Evolutionary conservation across 352 stramenopile genomes (phyloP).

Genomic region (Globisporangium apiculatum): DNA sequence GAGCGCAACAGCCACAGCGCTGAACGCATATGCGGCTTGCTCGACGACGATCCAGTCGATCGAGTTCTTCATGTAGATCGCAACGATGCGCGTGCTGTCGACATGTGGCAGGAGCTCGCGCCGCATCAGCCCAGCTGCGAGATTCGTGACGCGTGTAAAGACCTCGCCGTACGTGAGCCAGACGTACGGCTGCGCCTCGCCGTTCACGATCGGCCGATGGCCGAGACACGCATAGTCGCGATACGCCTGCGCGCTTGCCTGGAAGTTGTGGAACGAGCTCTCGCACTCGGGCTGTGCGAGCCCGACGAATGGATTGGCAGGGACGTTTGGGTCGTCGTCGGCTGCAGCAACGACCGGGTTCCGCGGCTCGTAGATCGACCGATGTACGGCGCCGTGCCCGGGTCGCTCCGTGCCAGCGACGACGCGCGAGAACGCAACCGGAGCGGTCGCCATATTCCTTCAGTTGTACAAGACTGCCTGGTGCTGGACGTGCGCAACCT

Average conservation of each 20-base stretch:
- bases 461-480: too few relatives aligned
- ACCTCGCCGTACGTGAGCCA: slow-evolving; percentile 62
- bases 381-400: slow-evolving; percentile 37
- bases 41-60: slow-evolving; percentile 67
- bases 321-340: slow-evolving; percentile 17
- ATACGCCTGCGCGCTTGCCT: slow-evolving; percentile 19
- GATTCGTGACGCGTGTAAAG: slow-evolving; percentile 30
- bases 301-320: slow-evolving; percentile 29
- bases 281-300: slow-evolving; percentile 28
- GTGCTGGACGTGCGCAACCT: too few relatives aligned
- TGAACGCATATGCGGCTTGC: slow-evolving; percentile 47
- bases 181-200: slow-evolving; percentile 29
- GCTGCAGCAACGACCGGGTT: slow-evolving; percentile 18
- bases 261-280: slow-evolving; percentile 48
- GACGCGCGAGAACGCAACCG: slow-evolving; percentile 37
- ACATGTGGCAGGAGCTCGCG: slow-evolving; percentile 27
- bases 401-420: slow-evolving; percentile 34
- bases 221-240: slow-evolving; percentile 32
- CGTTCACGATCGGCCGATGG: slow-evolving; percentile 30
- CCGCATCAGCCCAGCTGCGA: slow-evolving; percentile 31
- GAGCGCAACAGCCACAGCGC: slow-evolving; percentile 58
- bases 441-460: slow-evolving; percentile 21
- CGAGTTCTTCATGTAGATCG: slow-evolving; percentile 65
- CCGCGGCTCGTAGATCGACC: slow-evolving; percentile 18
- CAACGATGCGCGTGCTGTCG: slow-evolving; percentile 35